Base-by-base conservation (phyloP, 2,329 filamentous ascomycete genomes). In the Fusarium sp. region DNA sequence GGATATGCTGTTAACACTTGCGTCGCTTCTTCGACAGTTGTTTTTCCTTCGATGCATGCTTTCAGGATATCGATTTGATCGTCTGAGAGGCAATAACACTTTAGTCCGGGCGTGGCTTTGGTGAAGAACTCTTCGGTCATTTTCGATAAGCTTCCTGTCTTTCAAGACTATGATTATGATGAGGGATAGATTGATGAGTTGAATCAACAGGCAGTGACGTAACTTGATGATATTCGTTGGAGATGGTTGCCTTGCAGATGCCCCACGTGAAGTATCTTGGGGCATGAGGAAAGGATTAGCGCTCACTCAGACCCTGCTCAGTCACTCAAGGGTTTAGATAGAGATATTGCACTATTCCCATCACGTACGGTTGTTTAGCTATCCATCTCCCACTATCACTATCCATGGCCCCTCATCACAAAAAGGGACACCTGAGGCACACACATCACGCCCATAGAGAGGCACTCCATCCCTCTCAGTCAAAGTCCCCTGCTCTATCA, bases 91-190 rank as follows among this genome's bases (percentile, higher is more conserved):
- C 64, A 38, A 12, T 63, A 70, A 17, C 10, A n/a, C n/a, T 45
- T 27, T 3, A 47, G 66, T 8, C 12, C 32, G 5, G 14, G 33
- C 1, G 22, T 20, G 1, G 25, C 45, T 45, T 25, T 40, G 0
- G 15, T 15, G 6, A 69, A 70, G 58, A 70, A 72, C 14, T 58
- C 54, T 10, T 47, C 25, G 22, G 54, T 17, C 30, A 43, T 65
- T 3, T 14, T 50, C 8, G n/a, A 22, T 4, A 38, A 17, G 20
- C 15, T 6, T 9, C 0, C 12, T 37, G 10, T 9, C 32, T 27
- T 22, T 37, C 32, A 17, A 37, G 4, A 30, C 3, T 40, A n/a
- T 11, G 9, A 30, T 27, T 2, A 30, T 17, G 45, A 11, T 30
- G 2, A n/a, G 20, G 17, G 10, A 52, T n/a, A 32, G 12, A 17